phyloP scores from a whole-genome alignment of 768 basidiomycete genomes.

The Trametes cinnabarina region DNA sequence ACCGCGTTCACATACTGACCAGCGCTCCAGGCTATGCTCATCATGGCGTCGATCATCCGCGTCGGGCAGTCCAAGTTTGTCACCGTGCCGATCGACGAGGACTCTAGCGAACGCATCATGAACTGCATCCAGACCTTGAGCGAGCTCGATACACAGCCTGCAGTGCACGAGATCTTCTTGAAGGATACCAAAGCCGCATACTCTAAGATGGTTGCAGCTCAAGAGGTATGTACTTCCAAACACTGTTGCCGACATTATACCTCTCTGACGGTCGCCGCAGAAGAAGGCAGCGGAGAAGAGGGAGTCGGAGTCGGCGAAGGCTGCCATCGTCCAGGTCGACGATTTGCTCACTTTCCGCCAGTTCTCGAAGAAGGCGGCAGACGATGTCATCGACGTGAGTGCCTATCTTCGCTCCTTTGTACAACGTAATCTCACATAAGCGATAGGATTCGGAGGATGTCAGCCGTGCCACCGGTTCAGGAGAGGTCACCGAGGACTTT shows the following conservation, averaged over 20 bases:
- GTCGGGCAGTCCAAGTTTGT: conserved; percentile 97
- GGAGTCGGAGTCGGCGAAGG: conserved; percentile 70
- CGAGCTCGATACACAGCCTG: conserved; percentile 57
- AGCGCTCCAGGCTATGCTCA: conserved; percentile 75
- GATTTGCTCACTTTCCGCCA: conserved; percentile 91
- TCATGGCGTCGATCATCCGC: conserved; percentile 96
- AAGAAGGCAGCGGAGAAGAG: conserved; percentile 91
- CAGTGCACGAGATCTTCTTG: conserved; percentile 71
- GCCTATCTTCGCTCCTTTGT: background rate
- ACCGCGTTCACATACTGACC: background rate
- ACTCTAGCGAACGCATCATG: conserved; percentile 93
- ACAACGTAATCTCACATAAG: background rate
- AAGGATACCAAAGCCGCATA: conserved; percentile 90
- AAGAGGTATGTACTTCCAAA: conserved; percentile 59
- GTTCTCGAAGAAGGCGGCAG: conserved; percentile 87
- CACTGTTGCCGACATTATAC: too few relatives aligned
- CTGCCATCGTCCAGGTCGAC: conserved; percentile 82
- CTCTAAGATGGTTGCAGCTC: conserved; percentile 91
- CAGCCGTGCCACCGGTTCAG: conserved; percentile 82
- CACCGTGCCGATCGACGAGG: conserved; percentile 95
- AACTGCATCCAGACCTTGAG: conserved; percentile 94
- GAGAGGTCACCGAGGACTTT: conserved; percentile 86
- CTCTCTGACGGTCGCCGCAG: conserved; percentile 37
- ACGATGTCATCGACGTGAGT: conserved; percentile 73
- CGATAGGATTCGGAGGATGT: conserved; percentile 86